Conservation (phyloP, 495 filamentous ascomycete genomes). For the Penicillium macrosclerotiorum region DNA sequence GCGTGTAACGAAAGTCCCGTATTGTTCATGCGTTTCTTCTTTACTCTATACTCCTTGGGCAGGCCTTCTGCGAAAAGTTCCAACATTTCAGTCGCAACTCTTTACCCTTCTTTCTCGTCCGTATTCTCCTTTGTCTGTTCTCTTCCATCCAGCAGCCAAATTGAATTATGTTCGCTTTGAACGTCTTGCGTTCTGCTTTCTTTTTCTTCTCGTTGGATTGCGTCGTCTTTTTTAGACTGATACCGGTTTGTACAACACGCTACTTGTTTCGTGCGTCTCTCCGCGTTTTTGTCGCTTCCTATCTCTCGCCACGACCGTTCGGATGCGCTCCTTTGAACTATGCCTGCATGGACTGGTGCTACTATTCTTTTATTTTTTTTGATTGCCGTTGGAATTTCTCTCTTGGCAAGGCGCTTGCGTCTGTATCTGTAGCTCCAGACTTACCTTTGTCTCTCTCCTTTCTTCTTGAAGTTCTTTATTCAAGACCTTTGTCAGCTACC, state of each 20-base stretch:
- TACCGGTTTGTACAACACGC: slow-evolving; percentile 27
- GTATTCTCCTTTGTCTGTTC: slow-evolving; percentile 33
- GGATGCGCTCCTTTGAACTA: slow-evolving; percentile 18
- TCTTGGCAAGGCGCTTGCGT: no score
- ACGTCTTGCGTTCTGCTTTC: slow-evolving; percentile 33
- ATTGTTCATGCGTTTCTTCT: slow-evolving; percentile 40
- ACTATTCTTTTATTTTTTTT: neutral
- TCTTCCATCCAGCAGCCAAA: slow-evolving; percentile 41
- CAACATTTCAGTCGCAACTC: slow-evolving; percentile 34
- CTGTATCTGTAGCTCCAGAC: no score
- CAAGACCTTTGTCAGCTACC: no score
- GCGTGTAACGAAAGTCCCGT: slow-evolving; percentile 41
- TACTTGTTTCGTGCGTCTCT: slow-evolving; percentile 22
- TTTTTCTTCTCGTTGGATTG: slow-evolving; percentile 12
- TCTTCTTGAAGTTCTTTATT: no score
- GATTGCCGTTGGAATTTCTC: neutral
- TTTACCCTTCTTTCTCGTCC: slow-evolving; percentile 31
- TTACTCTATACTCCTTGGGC: slow-evolving; percentile 43
- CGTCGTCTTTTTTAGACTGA: slow-evolving; percentile 24
- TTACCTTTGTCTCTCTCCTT: no score
- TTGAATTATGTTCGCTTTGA: slow-evolving; percentile 44
- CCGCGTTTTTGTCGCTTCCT: slow-evolving; percentile 23
- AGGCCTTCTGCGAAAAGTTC: slow-evolving; percentile 53
- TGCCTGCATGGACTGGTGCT: slow-evolving; percentile 13
- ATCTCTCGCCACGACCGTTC: slow-evolving; percentile 12